Conservation (phyloP, 164 flowering plant genomes). For the Liquidambar formosana region DNA sequence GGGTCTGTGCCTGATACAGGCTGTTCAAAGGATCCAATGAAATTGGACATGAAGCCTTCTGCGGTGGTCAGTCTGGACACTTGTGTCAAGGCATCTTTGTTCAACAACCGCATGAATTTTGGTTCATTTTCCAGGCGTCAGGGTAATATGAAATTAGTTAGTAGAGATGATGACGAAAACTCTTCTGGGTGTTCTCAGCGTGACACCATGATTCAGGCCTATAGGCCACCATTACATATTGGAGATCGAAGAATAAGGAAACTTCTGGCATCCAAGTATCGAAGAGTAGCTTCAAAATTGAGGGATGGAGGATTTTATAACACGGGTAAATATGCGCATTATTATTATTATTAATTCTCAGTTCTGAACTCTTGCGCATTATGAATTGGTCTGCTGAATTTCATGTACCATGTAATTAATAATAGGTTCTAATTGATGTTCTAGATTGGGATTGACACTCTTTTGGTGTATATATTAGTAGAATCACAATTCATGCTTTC, state of each 20-base stretch:
- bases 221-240: slow-evolving; percentile 40
- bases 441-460: too few relatives aligned
- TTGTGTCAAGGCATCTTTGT: slow-evolving; percentile 1
- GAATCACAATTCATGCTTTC: too few relatives aligned
- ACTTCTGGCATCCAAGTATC: slow-evolving; percentile 53
- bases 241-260: slow-evolving; percentile 64
- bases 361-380: not conserved
- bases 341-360: not conserved
- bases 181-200: slow-evolving; percentile 67
- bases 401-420: not conserved
- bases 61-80: not conserved
- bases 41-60: not conserved
- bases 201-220: slow-evolving; percentile 41
- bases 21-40: not conserved
- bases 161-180: slow-evolving; percentile 70
- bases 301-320: slow-evolving; percentile 45
- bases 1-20: not conserved
- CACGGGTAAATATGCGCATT: slow-evolving; percentile 39
- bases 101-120: not conserved
- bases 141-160: not conserved
- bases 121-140: not conserved
- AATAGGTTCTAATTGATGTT: not conserved
- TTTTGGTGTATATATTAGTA: too few relatives aligned
- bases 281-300: slow-evolving; percentile 50
- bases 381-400: not conserved